These are phyloP conservation scores for Tetrahymena malaccensis DNA, from an alignment of 73 alveolate genomes.

Conservation along the genomic window DNA sequence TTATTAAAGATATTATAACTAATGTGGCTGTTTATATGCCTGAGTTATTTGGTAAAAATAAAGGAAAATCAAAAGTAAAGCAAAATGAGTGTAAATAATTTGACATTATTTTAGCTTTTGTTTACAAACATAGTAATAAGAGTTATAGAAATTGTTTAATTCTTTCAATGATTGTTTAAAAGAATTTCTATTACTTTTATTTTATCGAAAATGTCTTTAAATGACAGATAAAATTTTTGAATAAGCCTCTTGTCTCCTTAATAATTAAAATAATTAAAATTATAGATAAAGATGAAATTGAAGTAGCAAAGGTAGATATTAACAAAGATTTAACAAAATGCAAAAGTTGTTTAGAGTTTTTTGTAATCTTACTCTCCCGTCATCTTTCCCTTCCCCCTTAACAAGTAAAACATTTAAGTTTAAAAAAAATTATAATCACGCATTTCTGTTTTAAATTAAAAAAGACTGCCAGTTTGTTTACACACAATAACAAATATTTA, in stretches of 20 bases:
- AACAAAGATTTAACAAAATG: constrained; percentile 31
- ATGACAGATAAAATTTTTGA: background rate
- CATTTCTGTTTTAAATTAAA: background rate
- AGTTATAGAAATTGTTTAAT: too few relatives aligned
- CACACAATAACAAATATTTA: constrained; percentile 89
- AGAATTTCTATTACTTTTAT: background rate
- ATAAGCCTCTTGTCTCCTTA: background rate
- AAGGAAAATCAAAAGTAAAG: background rate
- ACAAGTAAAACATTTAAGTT: constrained; percentile 35
- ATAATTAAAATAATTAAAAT: background rate
- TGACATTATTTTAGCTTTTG: background rate
- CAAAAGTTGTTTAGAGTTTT: constrained; percentile 69
- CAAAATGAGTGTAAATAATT: background rate
- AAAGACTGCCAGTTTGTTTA: constrained; percentile 81
- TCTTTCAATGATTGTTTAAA: background rate
- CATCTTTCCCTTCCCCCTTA: constrained; percentile 78
- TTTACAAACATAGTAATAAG: too few relatives aligned
- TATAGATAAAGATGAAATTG: constrained; percentile 33
- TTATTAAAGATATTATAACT: constrained; percentile 22
- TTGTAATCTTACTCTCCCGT: constrained; percentile 75
- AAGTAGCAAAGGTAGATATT: constrained; percentile 27
- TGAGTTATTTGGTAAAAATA: background rate
- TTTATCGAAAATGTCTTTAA: background rate
- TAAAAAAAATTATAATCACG: background rate
- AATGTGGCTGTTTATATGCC: constrained; percentile 3